Evolutionary conservation across 2,329 filamentous ascomycete genomes (phyloP), one percentile per base, ranked within the genome.

Genomic region (Colletotrichum cuscutae): DNA sequence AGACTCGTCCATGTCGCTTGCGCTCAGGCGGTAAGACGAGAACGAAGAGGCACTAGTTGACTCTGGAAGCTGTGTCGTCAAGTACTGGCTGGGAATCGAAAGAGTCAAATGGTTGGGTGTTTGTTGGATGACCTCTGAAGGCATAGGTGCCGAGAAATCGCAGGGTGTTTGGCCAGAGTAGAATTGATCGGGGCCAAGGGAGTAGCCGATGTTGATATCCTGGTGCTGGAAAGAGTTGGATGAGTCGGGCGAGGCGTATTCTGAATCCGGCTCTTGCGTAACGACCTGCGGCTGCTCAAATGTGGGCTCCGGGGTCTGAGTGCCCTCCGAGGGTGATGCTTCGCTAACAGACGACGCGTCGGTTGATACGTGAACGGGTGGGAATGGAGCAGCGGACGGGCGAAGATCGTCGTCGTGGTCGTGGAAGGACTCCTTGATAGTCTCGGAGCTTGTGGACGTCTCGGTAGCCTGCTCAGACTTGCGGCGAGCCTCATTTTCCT

Each of bases 401-500:
- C 84, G 82, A 9, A 84, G 78, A 58, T 83, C 82, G 54, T 78
- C 78, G 15, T 80, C 79, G 56, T 78, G 79, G 46, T 80, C 79
- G 60, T 76, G 77, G 19, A 79, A 82, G 57, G 79, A 80, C 68
- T 83, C 81, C 75, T 77, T 80, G 49, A 77, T 76, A 8, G 71
- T 57, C 24, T 84, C 84, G 11, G 82, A 81, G 32, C 76, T 74
- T 12, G 13, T 65, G 5, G 80, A 77, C 65, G 81, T 80, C 72
- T 85, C 83, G 57, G 80, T 80, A 15, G 80, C 80, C 67, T 84
- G 83, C 26, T 82, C 72, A 15, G 71, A 65, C 56, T 77, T 77
- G 11, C 70, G 70, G 22, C 68, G 82, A 26, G 85, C 85, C 75
- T 88, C 86, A 73, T 86, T 85, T 67, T 86, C 86, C 69, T 85